These are phyloP conservation scores for Gossypium gossypioides DNA, from an alignment of 441 rosid species.

Conservation along the genomic window DNA sequence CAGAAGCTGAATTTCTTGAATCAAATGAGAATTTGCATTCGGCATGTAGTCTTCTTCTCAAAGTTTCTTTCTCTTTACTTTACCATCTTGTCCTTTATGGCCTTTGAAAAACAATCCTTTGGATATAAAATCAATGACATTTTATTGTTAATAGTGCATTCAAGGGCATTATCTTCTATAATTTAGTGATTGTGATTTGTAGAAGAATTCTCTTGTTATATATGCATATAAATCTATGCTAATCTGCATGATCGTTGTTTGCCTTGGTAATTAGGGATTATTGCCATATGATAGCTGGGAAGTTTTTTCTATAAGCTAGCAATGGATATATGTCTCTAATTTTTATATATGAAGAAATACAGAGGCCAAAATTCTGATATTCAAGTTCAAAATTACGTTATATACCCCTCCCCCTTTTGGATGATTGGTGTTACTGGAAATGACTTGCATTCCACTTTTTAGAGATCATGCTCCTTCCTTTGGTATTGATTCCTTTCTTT, in stretches of 20 bases:
- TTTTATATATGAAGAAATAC: neutral
- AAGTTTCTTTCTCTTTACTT: neutral
- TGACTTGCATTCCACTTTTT: neutral
- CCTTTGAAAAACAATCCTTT: neutral
- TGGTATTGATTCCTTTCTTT: conserved; percentile 18
- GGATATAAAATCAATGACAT: neutral
- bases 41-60: neutral
- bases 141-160: too few relatives aligned
- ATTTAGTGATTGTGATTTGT: too few relatives aligned
- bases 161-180: too few relatives aligned
- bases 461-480: neutral
- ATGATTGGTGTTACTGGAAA: neutral
- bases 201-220: too few relatives aligned
- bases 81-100: neutral
- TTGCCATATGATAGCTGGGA: neutral
- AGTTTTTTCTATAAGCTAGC: neutral
- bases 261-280: neutral
- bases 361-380: neutral
- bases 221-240: neutral
- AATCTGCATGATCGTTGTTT: neutral
- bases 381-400: neutral
- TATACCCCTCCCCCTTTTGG: too few relatives aligned
- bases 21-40: neutral
- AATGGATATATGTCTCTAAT: neutral
- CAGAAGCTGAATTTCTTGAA: neutral